Conservation (phyloP, 2,329 filamentous ascomycete species). For the Hypoxylon sp. region DNA sequence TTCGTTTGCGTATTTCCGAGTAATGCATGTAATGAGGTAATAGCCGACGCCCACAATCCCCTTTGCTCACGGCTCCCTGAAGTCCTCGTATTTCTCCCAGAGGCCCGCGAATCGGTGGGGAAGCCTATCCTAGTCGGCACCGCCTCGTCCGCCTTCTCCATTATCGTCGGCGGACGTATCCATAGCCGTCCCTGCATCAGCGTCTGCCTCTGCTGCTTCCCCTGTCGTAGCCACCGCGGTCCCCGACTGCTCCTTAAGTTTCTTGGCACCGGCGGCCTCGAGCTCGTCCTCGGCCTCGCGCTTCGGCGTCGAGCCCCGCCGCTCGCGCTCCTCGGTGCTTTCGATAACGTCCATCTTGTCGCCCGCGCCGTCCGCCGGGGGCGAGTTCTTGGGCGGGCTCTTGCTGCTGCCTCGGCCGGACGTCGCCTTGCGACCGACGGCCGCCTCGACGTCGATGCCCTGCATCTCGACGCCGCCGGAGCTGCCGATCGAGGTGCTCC, state of each 20-base stretch:
- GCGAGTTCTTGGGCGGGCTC: conserved; percentile 15
- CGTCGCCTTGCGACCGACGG: conserved; percentile 66
- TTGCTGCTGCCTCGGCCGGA: conserved; percentile 31
- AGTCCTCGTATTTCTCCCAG: not conserved
- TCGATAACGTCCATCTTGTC: conserved; percentile 53
- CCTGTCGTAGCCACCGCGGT: not conserved
- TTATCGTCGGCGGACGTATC: conserved; percentile 5
- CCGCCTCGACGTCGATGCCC: conserved; percentile 71
- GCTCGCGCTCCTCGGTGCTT: not conserved
- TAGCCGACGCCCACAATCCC: too few relatives aligned
- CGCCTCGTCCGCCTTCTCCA: conserved; percentile 10
- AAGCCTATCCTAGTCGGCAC: conserved; percentile 6
- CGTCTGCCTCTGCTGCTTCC: conserved; percentile 5
- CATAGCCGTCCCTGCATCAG: not conserved
- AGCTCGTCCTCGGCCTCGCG: conserved; percentile 66
- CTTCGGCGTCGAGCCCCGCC: conserved; percentile 60
- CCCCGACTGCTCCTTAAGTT: conserved; percentile 59
- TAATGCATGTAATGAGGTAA: not conserved
- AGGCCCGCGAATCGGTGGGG: not conserved
- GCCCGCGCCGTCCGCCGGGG: conserved; percentile 26
- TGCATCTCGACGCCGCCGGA: conserved; percentile 61
- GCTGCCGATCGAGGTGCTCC: conserved; percentile 56
- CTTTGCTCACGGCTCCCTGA: not conserved
- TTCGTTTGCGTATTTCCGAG: not conserved
- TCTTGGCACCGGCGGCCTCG: conserved; percentile 59